A percentile compares a stretch with the other conserved stretches of the same genome.
phyloP scores from a whole-genome alignment of 2,329 filamentous ascomycete genomes.

The Teratosphaeria destructans region DNA sequence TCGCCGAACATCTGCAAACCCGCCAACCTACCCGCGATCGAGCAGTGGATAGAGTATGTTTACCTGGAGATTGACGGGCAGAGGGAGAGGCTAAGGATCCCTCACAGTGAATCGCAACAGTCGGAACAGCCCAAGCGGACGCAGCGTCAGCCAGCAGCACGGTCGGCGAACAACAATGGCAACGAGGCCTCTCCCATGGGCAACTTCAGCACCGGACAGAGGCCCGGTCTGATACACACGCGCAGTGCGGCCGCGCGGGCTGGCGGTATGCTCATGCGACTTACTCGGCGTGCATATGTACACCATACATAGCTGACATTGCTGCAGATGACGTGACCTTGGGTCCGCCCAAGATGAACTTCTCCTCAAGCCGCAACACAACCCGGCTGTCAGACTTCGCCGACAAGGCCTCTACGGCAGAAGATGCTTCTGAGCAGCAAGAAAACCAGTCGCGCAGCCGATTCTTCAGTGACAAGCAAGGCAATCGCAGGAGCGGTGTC shows the following conservation, averaged over 20 bases:
- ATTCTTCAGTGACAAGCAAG: slow-evolving; percentile 34
- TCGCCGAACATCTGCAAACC: slow-evolving; percentile 81
- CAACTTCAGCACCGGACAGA: slow-evolving; percentile 25
- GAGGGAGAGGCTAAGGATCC: slow-evolving; percentile 29
- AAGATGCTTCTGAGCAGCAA: slow-evolving; percentile 27
- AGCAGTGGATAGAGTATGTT: slow-evolving; percentile 90
- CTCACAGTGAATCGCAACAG: slow-evolving; percentile 23
- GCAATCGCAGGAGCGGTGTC: slow-evolving; percentile 29
- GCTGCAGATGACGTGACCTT: slow-evolving; percentile 74
- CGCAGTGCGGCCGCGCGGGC: slow-evolving; percentile 11
- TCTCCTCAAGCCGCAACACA: slow-evolving; percentile 61
- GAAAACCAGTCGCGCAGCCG: slow-evolving; percentile 25
- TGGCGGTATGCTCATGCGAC: slow-evolving; percentile 15
- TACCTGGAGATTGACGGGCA: slow-evolving; percentile 24
- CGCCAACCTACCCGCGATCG: slow-evolving; percentile 64
- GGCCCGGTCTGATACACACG: slow-evolving; percentile 21
- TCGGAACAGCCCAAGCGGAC: slow-evolving; percentile 6
- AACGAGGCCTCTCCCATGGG: slow-evolving; percentile 25
- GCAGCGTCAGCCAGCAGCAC: slow-evolving; percentile 6
- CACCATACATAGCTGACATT: slow-evolving; percentile 24
- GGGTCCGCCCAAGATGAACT: slow-evolving; percentile 71
- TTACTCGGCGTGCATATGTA: neutral
- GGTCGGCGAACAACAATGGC: neutral
- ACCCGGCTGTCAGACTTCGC: slow-evolving; percentile 25
- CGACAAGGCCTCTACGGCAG: slow-evolving; percentile 21